phyloP scores from a whole-genome alignment of 2,329 filamentous ascomycete species.

The Xylaria sp. region DNA sequence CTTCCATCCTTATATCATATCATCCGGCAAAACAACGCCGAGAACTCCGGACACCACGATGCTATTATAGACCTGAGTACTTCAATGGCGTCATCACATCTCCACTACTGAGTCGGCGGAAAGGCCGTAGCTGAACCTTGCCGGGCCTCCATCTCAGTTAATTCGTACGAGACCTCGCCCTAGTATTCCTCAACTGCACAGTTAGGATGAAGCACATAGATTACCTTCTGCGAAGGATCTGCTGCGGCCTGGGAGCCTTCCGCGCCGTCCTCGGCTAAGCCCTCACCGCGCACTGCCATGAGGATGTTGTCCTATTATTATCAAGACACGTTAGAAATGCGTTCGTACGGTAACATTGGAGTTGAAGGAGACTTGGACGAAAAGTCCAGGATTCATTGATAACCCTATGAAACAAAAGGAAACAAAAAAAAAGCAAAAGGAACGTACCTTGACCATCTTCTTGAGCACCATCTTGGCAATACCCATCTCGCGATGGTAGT shows the following conservation, averaged over 20 bases:
- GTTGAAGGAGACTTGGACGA: background rate
- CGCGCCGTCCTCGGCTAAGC: constrained; percentile 61
- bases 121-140: background rate
- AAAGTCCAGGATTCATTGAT: background rate
- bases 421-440: constrained; percentile 14
- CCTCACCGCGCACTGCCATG: constrained; percentile 78
- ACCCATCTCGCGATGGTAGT: constrained; percentile 74
- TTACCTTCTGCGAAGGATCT: constrained; percentile 62
- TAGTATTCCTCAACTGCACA: constrained; percentile 77
- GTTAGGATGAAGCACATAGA: constrained; percentile 95
- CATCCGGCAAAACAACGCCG: constrained; percentile 15
- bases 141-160: background rate
- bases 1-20: constrained; percentile 15
- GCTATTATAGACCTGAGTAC: constrained; percentile 13
- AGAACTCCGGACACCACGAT: constrained; percentile 33
- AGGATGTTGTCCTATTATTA: constrained; percentile 81
- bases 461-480: constrained; percentile 78
- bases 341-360: background rate
- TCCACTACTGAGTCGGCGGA: background rate
- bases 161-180: background rate
- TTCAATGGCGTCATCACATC: background rate
- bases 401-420: background rate
- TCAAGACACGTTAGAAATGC: constrained; percentile 45
- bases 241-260: constrained; percentile 50
- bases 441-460: constrained; percentile 91